These are phyloP conservation scores for Blastosporella zonata DNA, from an alignment of 1,284 basidiomycete species.

Conservation along the genomic window DNA sequence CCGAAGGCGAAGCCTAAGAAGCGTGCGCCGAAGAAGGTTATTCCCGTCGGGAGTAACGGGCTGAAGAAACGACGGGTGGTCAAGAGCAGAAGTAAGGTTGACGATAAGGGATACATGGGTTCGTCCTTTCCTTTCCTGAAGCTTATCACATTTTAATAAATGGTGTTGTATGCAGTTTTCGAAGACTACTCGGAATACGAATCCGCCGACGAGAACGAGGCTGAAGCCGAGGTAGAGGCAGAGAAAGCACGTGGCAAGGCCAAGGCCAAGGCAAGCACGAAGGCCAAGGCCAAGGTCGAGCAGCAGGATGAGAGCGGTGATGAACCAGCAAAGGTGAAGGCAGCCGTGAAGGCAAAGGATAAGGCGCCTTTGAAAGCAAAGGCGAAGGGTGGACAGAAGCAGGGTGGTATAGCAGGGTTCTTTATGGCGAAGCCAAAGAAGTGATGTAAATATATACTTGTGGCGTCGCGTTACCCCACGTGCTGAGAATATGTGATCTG, in stretches of 20 bases:
- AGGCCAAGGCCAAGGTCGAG: constrained; percentile 26
- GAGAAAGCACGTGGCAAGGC: constrained; percentile 20
- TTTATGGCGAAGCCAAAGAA: constrained; percentile 31
- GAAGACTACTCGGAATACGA: constrained; percentile 80
- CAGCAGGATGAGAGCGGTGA: constrained; percentile 15
- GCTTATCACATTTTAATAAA: constrained; percentile 3
- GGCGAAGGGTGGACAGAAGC: constrained; percentile 21
- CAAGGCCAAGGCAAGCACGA: constrained; percentile 31
- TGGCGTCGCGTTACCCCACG: background rate
- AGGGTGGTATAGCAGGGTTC: constrained; percentile 31
- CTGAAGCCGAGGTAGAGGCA: constrained; percentile 33
- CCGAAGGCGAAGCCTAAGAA: constrained; percentile 45
- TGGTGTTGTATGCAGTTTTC: constrained; percentile 43
- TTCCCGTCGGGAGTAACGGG: constrained; percentile 69
- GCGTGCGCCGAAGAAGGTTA: constrained; percentile 55
- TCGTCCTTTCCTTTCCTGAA: constrained; percentile 20
- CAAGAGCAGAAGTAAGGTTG: constrained; percentile 52
- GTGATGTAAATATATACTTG: constrained; percentile 3
- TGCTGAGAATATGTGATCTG: background rate
- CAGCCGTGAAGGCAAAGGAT: constrained; percentile 6
- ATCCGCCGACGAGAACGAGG: constrained; percentile 62
- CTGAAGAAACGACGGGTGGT: constrained; percentile 65
- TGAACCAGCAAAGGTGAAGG: constrained; percentile 10
- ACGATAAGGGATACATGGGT: constrained; percentile 74
- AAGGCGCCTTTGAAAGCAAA: constrained; percentile 10